These are phyloP conservation scores for Fusarium musae DNA, from an alignment of 2,329 filamentous ascomycete species.

Conservation along the genomic window DNA sequence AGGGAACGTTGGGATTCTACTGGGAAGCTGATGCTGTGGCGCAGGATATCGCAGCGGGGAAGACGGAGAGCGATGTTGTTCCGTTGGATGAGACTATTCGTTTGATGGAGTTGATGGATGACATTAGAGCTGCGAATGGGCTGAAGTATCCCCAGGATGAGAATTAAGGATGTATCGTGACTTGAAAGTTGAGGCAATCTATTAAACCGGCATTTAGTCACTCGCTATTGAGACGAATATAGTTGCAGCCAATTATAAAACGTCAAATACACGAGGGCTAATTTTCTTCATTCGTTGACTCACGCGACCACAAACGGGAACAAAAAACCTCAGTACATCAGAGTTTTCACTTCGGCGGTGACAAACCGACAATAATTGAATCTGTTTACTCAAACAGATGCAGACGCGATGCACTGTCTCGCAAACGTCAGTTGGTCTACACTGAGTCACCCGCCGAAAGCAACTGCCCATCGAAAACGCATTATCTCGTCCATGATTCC, in stretches of 20 bases:
- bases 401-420: not conserved
- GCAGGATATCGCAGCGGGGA: conserved; percentile 36
- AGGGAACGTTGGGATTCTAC: conserved; percentile 16
- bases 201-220: not conserved
- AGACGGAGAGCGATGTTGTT: conserved; percentile 54
- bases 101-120: conserved; percentile 60
- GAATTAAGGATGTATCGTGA: not conserved
- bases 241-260: not conserved
- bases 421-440: not conserved
- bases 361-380: not conserved
- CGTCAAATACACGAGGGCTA: too few relatives aligned
- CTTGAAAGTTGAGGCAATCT: not conserved
- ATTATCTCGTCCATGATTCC: not conserved
- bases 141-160: conserved; percentile 19
- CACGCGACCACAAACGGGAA: not conserved
- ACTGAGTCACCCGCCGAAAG: not conserved
- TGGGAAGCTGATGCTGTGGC: conserved; percentile 31
- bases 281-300: not conserved
- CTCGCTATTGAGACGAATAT: not conserved
- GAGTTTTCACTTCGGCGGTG: not conserved
- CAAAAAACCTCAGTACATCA: not conserved
- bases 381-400: not conserved
- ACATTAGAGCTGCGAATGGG: conserved; percentile 48
- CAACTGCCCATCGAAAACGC: not conserved
- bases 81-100: conserved; percentile 58